Evolutionary conservation across 139 green algal species (phyloP).

Genomic region (Desmodesmus armatus): DNA sequence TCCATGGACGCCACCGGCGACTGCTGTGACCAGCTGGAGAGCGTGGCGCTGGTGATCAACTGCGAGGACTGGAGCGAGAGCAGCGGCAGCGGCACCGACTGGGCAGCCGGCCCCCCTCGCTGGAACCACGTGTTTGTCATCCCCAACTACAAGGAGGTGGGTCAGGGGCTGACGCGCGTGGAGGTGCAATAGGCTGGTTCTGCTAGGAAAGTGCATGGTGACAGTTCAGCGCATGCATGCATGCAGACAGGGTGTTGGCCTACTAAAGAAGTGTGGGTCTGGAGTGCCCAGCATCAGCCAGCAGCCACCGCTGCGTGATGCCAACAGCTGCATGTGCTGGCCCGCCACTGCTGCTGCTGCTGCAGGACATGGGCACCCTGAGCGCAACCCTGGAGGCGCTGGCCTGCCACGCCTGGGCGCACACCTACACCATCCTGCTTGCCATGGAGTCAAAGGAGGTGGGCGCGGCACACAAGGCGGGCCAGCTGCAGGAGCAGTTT

Average conservation of each 20-base stretch:
- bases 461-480: conserved; percentile 44
- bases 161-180: no score
- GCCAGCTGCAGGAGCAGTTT: conserved; percentile 50
- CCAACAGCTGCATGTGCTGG: not conserved
- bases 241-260: not conserved
- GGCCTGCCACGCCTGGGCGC: conserved; percentile 39
- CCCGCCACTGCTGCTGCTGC: not conserved
- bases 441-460: conserved; percentile 60
- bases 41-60: conserved; percentile 27
- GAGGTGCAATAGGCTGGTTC: not conserved
- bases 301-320: no score
- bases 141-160: conserved; percentile 59
- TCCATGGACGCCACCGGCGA: conserved; percentile 18
- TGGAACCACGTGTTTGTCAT: conserved; percentile 59
- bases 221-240: no score
- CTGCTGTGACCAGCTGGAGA: conserved; percentile 25
- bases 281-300: no score
- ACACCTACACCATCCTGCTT: conserved; percentile 52
- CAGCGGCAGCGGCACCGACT: conserved; percentile 34
- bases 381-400: conserved; percentile 45
- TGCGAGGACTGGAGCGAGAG: conserved; percentile 40
- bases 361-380: conserved; percentile 46
- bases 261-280: not conserved
- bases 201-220: not conserved
- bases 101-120: conserved; percentile 20